These are phyloP conservation scores for Trichothecium sympodiale DNA, from an alignment of 2,329 filamentous ascomycete genomes.

Conservation along the genomic window DNA sequence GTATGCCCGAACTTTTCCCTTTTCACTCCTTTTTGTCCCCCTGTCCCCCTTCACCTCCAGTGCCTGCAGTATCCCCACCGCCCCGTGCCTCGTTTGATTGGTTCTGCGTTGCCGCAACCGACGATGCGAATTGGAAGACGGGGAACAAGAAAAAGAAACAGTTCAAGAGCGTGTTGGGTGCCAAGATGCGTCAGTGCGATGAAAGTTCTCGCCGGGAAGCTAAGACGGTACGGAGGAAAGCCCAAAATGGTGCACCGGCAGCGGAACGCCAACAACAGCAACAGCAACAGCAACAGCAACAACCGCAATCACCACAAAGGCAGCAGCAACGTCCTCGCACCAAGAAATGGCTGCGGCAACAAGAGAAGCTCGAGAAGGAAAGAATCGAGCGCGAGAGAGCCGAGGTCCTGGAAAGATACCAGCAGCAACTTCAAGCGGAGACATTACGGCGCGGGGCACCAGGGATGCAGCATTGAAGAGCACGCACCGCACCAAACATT, in stretches of 20 bases:
- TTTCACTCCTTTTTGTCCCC: neutral
- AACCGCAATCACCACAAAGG: neutral
- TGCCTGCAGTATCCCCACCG: conserved; percentile 12
- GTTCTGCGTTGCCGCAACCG: conserved; percentile 10
- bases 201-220: no score
- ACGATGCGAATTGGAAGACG: conserved; percentile 6
- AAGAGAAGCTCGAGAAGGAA: neutral
- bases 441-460: neutral
- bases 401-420: neutral
- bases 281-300: conserved; percentile 4
- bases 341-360: neutral
- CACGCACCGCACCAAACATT: no score
- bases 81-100: conserved; percentile 20
- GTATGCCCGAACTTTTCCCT: conserved; percentile 36
- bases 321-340: neutral
- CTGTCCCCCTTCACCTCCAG: no score
- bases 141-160: conserved; percentile 4
- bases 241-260: no score
- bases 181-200: no score
- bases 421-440: neutral
- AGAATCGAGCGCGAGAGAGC: neutral
- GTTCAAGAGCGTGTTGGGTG: no score
- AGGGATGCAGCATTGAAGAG: no score
- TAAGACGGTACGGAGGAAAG: no score
- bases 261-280: no score